Evolutionary conservation across 495 filamentous ascomycete genomes (phyloP).

Genomic region (Hypoxylon lienhwacheense): DNA sequence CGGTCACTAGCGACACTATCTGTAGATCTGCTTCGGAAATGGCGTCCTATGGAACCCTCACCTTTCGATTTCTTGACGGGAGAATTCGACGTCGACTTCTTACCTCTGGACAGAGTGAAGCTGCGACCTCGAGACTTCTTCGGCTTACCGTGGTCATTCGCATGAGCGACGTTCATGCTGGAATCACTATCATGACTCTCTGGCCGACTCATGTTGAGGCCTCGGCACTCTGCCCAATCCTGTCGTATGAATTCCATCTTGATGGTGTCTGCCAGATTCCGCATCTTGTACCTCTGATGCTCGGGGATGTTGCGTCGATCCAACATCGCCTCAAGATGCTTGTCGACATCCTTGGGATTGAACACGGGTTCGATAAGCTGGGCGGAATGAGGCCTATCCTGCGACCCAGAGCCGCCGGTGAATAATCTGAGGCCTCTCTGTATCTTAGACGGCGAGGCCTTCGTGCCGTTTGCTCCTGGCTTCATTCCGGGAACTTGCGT

Average conservation of each 20-base stretch:
- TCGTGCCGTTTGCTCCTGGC: constrained; percentile 30
- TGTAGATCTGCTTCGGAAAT: constrained; percentile 55
- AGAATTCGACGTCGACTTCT: constrained; percentile 44
- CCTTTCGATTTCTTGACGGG: constrained; percentile 59
- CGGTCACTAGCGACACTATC: constrained; percentile 53
- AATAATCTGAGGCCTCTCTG: constrained; percentile 32
- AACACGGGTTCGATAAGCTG: constrained; percentile 31
- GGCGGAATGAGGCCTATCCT: constrained; percentile 35
- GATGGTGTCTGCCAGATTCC: constrained; percentile 80
- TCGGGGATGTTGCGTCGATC: constrained; percentile 90
- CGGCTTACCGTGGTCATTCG: constrained; percentile 54
- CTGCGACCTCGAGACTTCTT: constrained; percentile 73
- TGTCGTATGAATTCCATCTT: constrained; percentile 94
- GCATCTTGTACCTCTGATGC: constrained; percentile 91
- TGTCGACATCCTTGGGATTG: constrained; percentile 54
- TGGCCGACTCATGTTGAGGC: constrained; percentile 41
- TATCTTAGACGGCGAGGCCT: constrained; percentile 40
- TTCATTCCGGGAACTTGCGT: constrained; percentile 46
- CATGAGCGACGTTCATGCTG: constrained; percentile 26
- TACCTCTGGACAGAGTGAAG: constrained; percentile 68
- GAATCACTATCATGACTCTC: constrained; percentile 40
- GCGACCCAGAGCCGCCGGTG: constrained; percentile 51
- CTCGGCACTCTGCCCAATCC: constrained; percentile 69
- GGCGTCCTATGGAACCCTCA: constrained; percentile 52
- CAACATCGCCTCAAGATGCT: constrained; percentile 66